phyloP scores from a whole-genome alignment of 75 land plant genomes.

The Chamaecyparis obtusa region DNA sequence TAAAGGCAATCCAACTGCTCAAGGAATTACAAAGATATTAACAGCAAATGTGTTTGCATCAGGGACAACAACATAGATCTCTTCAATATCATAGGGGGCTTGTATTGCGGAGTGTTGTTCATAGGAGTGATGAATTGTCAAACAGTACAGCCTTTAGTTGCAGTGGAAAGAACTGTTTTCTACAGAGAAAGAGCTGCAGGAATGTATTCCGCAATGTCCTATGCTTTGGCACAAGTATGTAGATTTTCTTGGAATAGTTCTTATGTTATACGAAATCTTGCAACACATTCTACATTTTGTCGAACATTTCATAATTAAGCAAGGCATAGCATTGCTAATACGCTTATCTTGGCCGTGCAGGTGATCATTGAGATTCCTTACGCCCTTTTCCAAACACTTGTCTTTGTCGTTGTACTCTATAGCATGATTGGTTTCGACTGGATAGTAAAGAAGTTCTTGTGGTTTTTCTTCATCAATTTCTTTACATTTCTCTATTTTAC shows the following conservation, averaged over 20 bases:
- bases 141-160: constrained; percentile 84
- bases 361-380: constrained; percentile 49
- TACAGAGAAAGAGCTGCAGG: constrained; percentile 92
- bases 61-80: constrained; percentile 36
- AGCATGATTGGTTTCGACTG: constrained; percentile 37
- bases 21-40: neutral
- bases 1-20: neutral
- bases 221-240: constrained; percentile 84
- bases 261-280: neutral
- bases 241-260: neutral
- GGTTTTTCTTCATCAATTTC: constrained; percentile 37
- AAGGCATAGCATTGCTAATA: neutral
- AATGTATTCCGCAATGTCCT: constrained; percentile 93
- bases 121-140: constrained; percentile 77
- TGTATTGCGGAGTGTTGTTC: constrained; percentile 77
- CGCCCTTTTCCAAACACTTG: constrained; percentile 26
- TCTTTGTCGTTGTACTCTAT: constrained; percentile 27
- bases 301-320: neutral
- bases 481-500: constrained; percentile 53
- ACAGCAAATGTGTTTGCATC: neutral
- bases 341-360: constrained; percentile 13
- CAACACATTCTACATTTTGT: neutral
- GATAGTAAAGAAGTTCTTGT: constrained; percentile 37
- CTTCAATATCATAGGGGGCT: constrained; percentile 56
- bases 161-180: constrained; percentile 72